Percentiles rank a stretch among this genome's conserved stretches.
Evolutionary conservation across 768 basidiomycete species (phyloP).

Genomic region (Calvatia gigantea): DNA sequence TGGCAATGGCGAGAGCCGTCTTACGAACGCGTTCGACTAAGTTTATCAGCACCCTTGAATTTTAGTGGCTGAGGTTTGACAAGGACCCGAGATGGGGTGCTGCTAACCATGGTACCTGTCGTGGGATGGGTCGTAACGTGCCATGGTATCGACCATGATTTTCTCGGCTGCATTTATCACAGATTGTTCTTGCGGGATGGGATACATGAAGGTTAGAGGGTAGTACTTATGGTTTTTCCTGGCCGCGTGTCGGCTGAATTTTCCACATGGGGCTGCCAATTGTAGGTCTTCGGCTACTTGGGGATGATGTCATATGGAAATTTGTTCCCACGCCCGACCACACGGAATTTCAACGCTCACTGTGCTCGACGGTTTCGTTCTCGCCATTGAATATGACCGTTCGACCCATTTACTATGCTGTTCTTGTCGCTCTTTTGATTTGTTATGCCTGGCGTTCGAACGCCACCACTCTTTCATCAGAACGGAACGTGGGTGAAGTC

Average conservation of each 20-base stretch:
- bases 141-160: conserved; percentile 72
- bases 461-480: not conserved
- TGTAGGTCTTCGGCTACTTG: no score
- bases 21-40: conserved; percentile 79
- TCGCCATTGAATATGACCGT: conserved; percentile 20
- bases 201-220: conserved; percentile 36
- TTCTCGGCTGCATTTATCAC: conserved; percentile 58
- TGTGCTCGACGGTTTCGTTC: not conserved
- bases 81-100: conserved; percentile 1
- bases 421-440: conserved; percentile 43
- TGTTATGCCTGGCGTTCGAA: conserved; percentile 15
- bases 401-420: conserved; percentile 21
- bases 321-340: not conserved
- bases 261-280: not conserved
- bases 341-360: not conserved
- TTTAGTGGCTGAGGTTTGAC: not conserved
- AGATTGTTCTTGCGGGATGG: conserved; percentile 46
- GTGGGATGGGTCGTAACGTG: conserved; percentile 76
- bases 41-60: conserved; percentile 11
- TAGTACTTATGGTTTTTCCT: not conserved
- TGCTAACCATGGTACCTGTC: conserved; percentile 72
- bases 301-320: conserved; percentile 1
- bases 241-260: not conserved
- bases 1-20: conserved; percentile 70
- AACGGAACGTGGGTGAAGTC: conserved; percentile 11